Base-by-base conservation (phyloP, 2,329 filamentous ascomycete species). In the Fusarium sp. region DNA sequence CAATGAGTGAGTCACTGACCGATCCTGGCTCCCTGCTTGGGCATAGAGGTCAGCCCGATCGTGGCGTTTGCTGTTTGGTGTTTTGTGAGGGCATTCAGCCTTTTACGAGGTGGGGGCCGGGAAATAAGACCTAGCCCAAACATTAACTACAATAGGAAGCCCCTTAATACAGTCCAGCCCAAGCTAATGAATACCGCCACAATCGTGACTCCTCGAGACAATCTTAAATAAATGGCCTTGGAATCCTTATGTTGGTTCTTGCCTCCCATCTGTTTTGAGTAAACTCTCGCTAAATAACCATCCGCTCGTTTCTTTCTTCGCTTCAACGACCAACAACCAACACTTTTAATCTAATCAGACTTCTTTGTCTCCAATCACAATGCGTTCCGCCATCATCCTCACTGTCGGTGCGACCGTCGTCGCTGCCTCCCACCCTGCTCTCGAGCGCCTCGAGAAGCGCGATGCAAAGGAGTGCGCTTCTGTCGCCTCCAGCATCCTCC, bases 391-490 rank as follows among this genome's bases (percentile, higher is more conserved):
- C 20, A 49, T 67, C 18, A 44, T 75, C 38, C 57, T 75, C 48
- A 18, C 63, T 42, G 45, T 45, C 40, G 70, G 59, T 35, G 60
- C 54, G 26, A 57, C 58, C 17, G 37, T 63, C 17, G 69, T 50
- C 46, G 60, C 72, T n/a, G 61, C 64, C 30, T 33, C 48, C 9
- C 32, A 55, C 45, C 60, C 60, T 35, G 64, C 52, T 7, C 44
- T 46, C 20, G 57, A 67, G 26, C 18, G 23, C 46, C 52, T 75
- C 35, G 44, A 68, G 6, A 65, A 75, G 52, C 73, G 73, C 20
- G 71, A 74, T 48, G 26, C 54, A 3, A n/a, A 68, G n/a, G 65
- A 68, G 41, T 76, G 75, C 60, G 44, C 46, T 8, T 71, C 73
- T 4, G 67, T 73, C 48, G 75, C 70, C 35, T 41, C 58, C 5